Conservation (phyloP, 306 rosid species). For the Lupinus albus region DNA sequence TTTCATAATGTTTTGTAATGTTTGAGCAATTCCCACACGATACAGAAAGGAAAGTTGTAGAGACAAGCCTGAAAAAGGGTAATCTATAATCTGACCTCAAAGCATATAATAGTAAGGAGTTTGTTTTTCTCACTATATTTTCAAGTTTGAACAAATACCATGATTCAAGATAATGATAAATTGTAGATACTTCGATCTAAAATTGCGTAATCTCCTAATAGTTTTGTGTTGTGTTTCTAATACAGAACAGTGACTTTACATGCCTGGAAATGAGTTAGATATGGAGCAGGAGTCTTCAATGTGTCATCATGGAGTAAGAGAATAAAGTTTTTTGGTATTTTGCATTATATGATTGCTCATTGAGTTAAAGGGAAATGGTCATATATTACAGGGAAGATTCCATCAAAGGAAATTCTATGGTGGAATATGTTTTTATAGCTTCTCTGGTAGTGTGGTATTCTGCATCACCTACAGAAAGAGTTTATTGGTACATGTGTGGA, state of each 20-base stretch:
- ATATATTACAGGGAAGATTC: not conserved
- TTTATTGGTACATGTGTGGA: not conserved
- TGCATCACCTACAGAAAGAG: not conserved
- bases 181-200: not conserved
- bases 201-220: constrained; percentile 2
- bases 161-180: not conserved
- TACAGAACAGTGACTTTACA: not conserved
- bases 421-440: constrained; percentile 5
- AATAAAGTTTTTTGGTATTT: too few species aligned
- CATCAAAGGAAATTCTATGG: not conserved
- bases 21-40: not conserved
- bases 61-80: not conserved
- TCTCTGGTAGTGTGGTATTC: not conserved
- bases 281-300: not conserved
- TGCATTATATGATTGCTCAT: too few species aligned
- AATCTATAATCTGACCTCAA: not conserved
- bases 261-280: constrained; percentile 9
- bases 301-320: not conserved
- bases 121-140: not conserved
- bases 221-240: constrained; percentile 3
- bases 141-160: constrained; percentile 8
- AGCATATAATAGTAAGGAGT: not conserved
- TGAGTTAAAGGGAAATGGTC: not conserved
- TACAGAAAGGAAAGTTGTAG: not conserved
- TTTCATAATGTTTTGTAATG: not conserved